Conservation (phyloP, 257 asterid species). For the Nicotiana attenuata region DNA sequence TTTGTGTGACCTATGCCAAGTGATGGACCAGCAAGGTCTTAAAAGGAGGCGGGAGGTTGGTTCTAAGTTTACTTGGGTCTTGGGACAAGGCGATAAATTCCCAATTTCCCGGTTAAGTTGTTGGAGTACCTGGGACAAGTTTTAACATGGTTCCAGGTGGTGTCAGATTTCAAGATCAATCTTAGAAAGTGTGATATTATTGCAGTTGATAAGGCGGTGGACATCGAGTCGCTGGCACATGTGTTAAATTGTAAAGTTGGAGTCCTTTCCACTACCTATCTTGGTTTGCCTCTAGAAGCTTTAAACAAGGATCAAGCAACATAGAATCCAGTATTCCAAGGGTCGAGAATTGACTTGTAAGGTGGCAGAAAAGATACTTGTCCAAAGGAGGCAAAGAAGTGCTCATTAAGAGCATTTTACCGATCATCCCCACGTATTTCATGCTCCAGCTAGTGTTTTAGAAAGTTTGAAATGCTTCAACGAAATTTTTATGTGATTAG, state of each 20-base stretch:
- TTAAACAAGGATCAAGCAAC: not conserved
- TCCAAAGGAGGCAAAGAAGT: not conserved
- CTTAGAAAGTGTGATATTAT: not conserved
- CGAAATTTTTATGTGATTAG: not conserved
- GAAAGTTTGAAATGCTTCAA: not conserved
- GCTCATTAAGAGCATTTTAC: not conserved
- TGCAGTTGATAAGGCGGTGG: not conserved
- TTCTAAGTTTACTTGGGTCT: not conserved
- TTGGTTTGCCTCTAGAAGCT: not conserved
- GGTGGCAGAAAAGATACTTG: not conserved
- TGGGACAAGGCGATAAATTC: too few relatives aligned
- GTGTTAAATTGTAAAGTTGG: not conserved
- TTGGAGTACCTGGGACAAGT: not conserved
- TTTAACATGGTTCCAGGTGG: not conserved
- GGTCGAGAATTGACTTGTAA: not conserved
- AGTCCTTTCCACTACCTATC: not conserved
- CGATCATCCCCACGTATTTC: not conserved
- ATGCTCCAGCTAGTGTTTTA: not conserved
- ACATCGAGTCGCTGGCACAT: not conserved
- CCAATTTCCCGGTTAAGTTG: too few relatives aligned
- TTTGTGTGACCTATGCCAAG: not conserved
- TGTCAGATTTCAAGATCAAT: not conserved
- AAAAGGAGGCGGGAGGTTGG: not conserved
- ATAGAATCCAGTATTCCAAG: not conserved
- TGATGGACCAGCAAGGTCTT: not conserved